Evolutionary conservation across 352 stramenopile genomes (phyloP).

Genomic region (Plasmopara muralis): DNA sequence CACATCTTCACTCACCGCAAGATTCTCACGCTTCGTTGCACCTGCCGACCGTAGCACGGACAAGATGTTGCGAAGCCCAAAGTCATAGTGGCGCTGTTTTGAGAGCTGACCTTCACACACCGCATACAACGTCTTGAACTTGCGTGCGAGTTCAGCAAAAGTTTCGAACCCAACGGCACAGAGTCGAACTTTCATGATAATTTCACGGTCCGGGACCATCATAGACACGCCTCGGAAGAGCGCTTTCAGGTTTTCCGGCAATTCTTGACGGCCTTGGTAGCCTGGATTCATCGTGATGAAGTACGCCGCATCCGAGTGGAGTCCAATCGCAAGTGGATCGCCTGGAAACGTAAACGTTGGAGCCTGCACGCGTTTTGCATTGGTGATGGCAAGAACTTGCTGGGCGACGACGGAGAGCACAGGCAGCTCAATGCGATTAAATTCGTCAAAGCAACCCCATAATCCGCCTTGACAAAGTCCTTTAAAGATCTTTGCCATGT

Average conservation of each 20-base stretch:
- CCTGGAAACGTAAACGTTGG: conserved; percentile 60
- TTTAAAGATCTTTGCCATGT: conserved; percentile 93
- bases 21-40: conserved; percentile 91
- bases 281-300: conserved; percentile 95
- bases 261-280: conserved; percentile 88
- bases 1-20: conserved; percentile 89
- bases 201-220: conserved; percentile 96
- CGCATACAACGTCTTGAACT: conserved; percentile 94
- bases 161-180: conserved; percentile 88
- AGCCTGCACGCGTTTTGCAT: conserved; percentile 50
- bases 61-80: conserved; percentile 92
- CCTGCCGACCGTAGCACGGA: conserved; percentile 94
- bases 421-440: conserved; percentile 90
- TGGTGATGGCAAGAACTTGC: conserved; percentile 86
- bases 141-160: conserved; percentile 91
- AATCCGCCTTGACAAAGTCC: conserved; percentile 88
- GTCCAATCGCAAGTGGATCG: conserved; percentile 45
- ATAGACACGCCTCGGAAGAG: conserved; percentile 94
- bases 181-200: conserved; percentile 93
- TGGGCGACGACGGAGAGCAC: conserved; percentile 91
- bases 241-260: conserved; percentile 89
- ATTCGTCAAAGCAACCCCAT: conserved; percentile 91
- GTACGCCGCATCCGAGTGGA: conserved; percentile 62
- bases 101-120: conserved; percentile 92
- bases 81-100: conserved; percentile 93